Evolutionary conservation across 1,284 basidiomycete genomes (phyloP).

Genomic region (Naganishia cerealis): DNA sequence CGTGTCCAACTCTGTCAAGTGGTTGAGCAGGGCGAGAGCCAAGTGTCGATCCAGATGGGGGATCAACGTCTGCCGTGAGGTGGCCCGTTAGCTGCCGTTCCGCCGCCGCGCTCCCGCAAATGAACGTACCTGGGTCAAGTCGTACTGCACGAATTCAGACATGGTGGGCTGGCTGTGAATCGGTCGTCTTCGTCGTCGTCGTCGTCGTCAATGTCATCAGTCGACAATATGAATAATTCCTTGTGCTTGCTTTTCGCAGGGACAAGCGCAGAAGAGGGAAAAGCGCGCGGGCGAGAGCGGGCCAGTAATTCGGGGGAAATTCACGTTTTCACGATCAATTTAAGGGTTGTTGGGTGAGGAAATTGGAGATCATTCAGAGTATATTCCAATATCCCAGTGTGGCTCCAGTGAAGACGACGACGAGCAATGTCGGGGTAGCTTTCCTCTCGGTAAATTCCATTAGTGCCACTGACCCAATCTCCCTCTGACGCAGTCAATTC

Average conservation of each 20-base stretch:
- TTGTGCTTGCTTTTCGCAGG: constrained; percentile 10
- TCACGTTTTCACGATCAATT: no score
- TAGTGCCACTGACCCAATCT: no score
- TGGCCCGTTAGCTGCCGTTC: not conserved
- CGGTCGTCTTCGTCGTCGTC: not conserved
- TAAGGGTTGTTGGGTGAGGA: no score
- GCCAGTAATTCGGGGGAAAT: no score
- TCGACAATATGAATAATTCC: constrained; percentile 21
- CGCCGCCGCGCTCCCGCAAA: not conserved
- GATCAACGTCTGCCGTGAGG: constrained; percentile 70
- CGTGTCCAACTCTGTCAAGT: constrained; percentile 68
- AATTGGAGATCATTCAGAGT: no score
- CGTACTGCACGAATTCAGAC: constrained; percentile 64
- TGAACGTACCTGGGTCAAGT: constrained; percentile 64
- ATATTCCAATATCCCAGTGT: no score
- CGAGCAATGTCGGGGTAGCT: no score
- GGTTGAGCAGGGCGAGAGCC: constrained; percentile 83
- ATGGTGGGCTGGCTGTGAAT: not conserved
- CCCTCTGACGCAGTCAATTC: no score
- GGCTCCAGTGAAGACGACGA: no score
- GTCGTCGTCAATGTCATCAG: no score
- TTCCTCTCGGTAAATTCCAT: no score
- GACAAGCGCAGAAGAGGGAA: constrained; percentile 2
- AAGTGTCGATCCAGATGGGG: constrained; percentile 92
- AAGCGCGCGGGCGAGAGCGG: not conserved